A percentile compares a stretch with the other conserved stretches of the same genome.
phyloP scores from a whole-genome alignment of 768 basidiomycete species.

The Naganishia onofrii region DNA sequence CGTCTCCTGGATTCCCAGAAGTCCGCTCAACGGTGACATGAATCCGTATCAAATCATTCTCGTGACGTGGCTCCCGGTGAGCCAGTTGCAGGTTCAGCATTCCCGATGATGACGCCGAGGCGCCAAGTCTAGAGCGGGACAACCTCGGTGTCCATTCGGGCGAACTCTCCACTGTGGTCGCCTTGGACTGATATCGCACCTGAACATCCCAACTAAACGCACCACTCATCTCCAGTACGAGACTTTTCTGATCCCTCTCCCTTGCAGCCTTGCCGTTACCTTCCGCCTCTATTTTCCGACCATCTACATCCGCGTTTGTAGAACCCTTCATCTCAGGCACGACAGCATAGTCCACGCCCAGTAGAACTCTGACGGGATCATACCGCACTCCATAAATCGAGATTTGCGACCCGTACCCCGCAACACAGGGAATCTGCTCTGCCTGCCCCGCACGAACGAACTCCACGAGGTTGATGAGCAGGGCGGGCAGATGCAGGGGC shows the following conservation, averaged over 20 bases:
- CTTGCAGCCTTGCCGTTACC: neutral
- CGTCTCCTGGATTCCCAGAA: conserved; percentile 62
- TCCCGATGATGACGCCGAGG: conserved; percentile 38
- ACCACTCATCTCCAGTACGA: conserved; percentile 11
- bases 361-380: conserved; percentile 75
- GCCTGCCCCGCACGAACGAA: conserved; percentile 68
- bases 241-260: neutral
- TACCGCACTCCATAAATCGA: conserved; percentile 74
- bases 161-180: conserved; percentile 34
- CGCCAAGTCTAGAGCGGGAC: conserved; percentile 34
- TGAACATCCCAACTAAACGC: conserved; percentile 22
- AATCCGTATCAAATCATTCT: conserved; percentile 61
- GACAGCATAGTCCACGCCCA: conserved; percentile 78
- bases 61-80: conserved; percentile 65
- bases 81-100: conserved; percentile 62
- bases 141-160: conserved; percentile 8
- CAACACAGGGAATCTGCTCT: conserved; percentile 64
- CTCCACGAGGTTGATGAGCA: conserved; percentile 76
- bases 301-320: neutral
- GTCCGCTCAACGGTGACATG: conserved; percentile 73
- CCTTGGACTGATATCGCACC: conserved; percentile 42
- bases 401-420: conserved; percentile 76
- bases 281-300: neutral
- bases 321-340: conserved; percentile 64
- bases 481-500: conserved; percentile 78